A percentile compares a stretch with the other conserved stretches of the same genome.
phyloP scores from a whole-genome alignment of 805 yeast genomes.

The Tetrapisispora namnaoensis region DNA sequence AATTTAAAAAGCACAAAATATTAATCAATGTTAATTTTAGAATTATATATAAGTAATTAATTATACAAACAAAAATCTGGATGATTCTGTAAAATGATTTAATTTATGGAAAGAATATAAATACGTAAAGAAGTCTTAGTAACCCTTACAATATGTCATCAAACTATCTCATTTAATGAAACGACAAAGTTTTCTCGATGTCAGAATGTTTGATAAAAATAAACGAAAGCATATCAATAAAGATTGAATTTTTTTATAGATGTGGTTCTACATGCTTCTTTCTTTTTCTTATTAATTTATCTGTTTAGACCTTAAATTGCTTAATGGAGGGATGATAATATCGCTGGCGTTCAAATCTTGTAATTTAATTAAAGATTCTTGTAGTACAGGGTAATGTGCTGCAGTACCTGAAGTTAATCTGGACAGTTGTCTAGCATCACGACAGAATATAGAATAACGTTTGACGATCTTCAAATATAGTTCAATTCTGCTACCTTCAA shows the following conservation, averaged over 20 bases:
- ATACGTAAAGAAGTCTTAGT: background rate
- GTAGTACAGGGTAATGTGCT: conserved; percentile 33
- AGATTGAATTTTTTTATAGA: no score
- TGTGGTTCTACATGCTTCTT: background rate
- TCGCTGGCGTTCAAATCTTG: conserved; percentile 31
- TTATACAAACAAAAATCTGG: background rate
- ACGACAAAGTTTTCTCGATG: background rate
- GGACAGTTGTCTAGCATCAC: conserved; percentile 38
- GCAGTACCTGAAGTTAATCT: conserved; percentile 37
- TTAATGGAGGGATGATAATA: conserved; percentile 34
- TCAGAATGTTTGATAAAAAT: background rate
- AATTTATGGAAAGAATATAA: background rate
- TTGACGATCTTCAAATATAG: conserved; percentile 48
- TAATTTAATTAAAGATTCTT: conserved; percentile 31
- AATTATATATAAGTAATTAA: background rate
- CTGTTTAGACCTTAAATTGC: conserved; percentile 12
- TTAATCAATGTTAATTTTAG: conserved; percentile 8
- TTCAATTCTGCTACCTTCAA: conserved; percentile 35
- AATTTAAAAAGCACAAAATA: conserved; percentile 41
- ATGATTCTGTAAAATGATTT: background rate
- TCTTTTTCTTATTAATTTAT: conserved; percentile 7
- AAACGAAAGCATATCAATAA: no score
- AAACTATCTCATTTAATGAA: background rate
- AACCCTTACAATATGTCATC: background rate
- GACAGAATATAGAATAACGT: conserved; percentile 38